Percentiles rank a stretch among this genome's conserved stretches.
These are phyloP conservation scores for Alloascoidea hylecoeti DNA, from an alignment of 805 yeast genomes.

Conservation along the genomic window DNA sequence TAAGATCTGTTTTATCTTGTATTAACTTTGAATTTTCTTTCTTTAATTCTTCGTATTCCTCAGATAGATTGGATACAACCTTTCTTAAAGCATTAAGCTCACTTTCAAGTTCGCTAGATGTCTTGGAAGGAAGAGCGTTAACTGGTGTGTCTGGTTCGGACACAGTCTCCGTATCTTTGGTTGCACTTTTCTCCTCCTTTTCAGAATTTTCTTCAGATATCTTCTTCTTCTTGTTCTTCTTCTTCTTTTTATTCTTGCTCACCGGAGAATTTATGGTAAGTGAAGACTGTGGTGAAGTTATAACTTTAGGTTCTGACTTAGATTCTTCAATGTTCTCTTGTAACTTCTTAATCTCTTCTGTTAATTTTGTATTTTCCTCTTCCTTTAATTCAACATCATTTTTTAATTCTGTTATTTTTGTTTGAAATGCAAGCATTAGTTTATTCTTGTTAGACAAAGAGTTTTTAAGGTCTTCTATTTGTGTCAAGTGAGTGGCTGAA, in stretches of 20 bases:
- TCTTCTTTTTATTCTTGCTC: conserved; percentile 6
- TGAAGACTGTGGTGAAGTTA: conserved; percentile 3
- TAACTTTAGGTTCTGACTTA: conserved; percentile 1
- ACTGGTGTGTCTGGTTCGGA: conserved; percentile 3
- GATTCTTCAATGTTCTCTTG: conserved; percentile 4
- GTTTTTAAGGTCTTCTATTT: conserved; percentile 5
- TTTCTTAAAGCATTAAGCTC: not conserved
- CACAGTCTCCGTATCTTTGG: conserved; percentile 4
- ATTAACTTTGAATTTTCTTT: conserved; percentile 5
- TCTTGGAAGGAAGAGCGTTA: too few relatives aligned
- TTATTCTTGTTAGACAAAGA: not conserved
- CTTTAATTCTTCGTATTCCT: not conserved
- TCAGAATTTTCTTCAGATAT: conserved; percentile 4
- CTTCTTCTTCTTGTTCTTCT: conserved; percentile 7
- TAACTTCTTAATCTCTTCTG: conserved; percentile 9
- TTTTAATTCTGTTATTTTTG: conserved; percentile 9
- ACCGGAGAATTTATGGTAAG: conserved; percentile 5
- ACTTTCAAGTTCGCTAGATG: conserved; percentile 1
- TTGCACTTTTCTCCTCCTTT: conserved; percentile 5
- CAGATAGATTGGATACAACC: not conserved
- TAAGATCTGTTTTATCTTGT: conserved; percentile 5
- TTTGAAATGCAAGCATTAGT: conserved; percentile 4
- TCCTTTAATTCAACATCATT: conserved; percentile 6
- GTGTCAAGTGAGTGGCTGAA: too few relatives aligned
- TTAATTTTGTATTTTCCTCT: conserved; percentile 4